These are phyloP conservation scores for Jamesozyma gamospora DNA, from an alignment of 805 yeast genomes.

Conservation along the genomic window DNA sequence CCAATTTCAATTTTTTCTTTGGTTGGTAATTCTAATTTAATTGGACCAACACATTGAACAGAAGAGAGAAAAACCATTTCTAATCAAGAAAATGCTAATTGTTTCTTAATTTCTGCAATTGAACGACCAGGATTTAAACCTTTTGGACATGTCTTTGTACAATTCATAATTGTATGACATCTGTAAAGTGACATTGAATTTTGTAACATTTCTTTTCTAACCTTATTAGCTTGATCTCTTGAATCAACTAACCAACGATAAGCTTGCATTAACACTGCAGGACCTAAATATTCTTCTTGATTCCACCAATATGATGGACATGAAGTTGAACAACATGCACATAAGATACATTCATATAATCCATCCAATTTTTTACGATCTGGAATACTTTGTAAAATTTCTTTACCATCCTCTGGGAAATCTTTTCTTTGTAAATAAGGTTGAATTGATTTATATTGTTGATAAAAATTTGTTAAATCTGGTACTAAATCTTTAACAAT, in stretches of 20 bases:
- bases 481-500: constrained; percentile 96
- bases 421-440: constrained; percentile 81
- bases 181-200: constrained; percentile 96
- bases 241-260: constrained; percentile 98
- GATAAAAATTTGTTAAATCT: constrained; percentile 93
- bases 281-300: constrained; percentile 96
- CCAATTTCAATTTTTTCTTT: no score
- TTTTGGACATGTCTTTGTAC: constrained; percentile 96
- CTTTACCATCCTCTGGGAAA: constrained; percentile 82
- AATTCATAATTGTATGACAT: constrained; percentile 98
- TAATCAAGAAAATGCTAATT: constrained; percentile 60
- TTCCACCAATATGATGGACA: constrained; percentile 99
- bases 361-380: constrained; percentile 97
- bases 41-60: constrained; percentile 98
- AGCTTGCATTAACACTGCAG: constrained; percentile 98
- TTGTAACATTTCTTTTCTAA: constrained; percentile 82
- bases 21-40: constrained; percentile 98
- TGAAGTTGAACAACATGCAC: constrained; percentile 98
- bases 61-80: no score
- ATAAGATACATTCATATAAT: constrained; percentile 89
- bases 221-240: constrained; percentile 78
- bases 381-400: constrained; percentile 78
- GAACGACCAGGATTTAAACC: constrained; percentile 97
- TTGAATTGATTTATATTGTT: constrained; percentile 96
- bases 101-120: constrained; percentile 93